Evolutionary conservation across 768 basidiomycete species (phyloP), one percentile per base, ranked within the genome.

Genomic region (Megacollybia marginata): DNA sequence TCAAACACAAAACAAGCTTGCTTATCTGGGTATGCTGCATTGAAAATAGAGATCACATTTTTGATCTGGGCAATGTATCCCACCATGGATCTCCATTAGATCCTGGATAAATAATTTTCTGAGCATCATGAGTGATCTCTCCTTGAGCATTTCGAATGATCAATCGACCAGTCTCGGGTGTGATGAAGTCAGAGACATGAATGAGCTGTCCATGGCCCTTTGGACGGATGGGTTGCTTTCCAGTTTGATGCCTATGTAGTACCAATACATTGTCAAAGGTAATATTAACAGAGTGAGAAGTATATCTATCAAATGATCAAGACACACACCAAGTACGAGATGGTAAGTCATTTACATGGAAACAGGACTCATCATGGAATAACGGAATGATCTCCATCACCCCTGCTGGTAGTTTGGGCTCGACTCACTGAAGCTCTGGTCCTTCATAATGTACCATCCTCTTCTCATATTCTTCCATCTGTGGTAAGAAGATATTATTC

Each of bases 121-220:
- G 48, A 2, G 72, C 65, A 48, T 72, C 65, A 5, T 56, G 23
- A 2, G 58, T 19, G 44, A 69, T 54, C 0, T 49, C 44, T 1
- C 68, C 68, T 50, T 56, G 33, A 9, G 42, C 18, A 52, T 66
- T 54, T 1, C 32, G 34, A 2, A 57, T 11, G 33, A 69, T 55
- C 15, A 73, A 58, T 11, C 56, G 55, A 1, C 73, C 67, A 44
- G 50, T 62, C 10, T 60, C 58, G 18, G 65, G 59, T 36, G 63
- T 61, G 31, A 74, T 66, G 44, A 73, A 73, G 32, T 68, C 69
- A 1, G 70, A 75, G 5, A 69, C 60, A 57, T 72, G 68, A 32
- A 72, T 71, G 5, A 68, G 49, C 1, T 55, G 49, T 4, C 71
- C 70, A 11, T 56, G 51, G 6, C 65, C 62, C 50, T 74, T 70